Conservation (phyloP, 352 stramenopile species). For the Aphanomyces cochlioides region DNA sequence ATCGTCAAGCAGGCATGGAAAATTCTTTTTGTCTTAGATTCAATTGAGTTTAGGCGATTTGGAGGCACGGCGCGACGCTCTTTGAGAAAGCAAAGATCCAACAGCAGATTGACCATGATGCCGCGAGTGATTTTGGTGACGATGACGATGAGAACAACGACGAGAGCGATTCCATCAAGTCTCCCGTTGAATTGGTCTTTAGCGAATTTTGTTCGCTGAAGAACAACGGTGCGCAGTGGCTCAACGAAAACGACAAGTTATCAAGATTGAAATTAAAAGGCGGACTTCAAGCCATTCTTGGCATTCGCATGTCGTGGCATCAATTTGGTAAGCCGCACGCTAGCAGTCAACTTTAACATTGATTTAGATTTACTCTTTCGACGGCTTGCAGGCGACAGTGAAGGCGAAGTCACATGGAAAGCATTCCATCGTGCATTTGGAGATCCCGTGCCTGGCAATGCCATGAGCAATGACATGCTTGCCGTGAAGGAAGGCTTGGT, state of each 20-base stretch:
- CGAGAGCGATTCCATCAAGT: constrained; percentile 20
- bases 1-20: constrained; percentile 39
- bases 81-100: constrained; percentile 39
- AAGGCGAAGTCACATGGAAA: constrained; percentile 42
- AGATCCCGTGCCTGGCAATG: constrained; percentile 29
- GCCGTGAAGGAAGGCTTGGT: constrained; percentile 45
- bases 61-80: constrained; percentile 21
- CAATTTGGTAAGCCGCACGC: constrained; percentile 37
- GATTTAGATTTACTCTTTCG: constrained; percentile 41
- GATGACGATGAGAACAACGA: constrained; percentile 35
- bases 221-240: constrained; percentile 28
- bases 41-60: neutral
- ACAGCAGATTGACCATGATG: constrained; percentile 35
- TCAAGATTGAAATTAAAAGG: constrained; percentile 48
- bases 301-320: constrained; percentile 48
- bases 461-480: constrained; percentile 39
- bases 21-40: neutral
- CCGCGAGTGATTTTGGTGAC: constrained; percentile 49
- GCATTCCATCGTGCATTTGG: constrained; percentile 45
- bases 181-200: constrained; percentile 39
- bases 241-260: constrained; percentile 32
- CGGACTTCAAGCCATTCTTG: constrained; percentile 36
- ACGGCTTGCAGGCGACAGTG: constrained; percentile 38
- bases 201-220: constrained; percentile 33
- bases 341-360: neutral